Evolutionary conservation across 2,329 filamentous ascomycete genomes (phyloP), one percentile per base, ranked within the genome.

Genomic region (Beauveria caledonica): DNA sequence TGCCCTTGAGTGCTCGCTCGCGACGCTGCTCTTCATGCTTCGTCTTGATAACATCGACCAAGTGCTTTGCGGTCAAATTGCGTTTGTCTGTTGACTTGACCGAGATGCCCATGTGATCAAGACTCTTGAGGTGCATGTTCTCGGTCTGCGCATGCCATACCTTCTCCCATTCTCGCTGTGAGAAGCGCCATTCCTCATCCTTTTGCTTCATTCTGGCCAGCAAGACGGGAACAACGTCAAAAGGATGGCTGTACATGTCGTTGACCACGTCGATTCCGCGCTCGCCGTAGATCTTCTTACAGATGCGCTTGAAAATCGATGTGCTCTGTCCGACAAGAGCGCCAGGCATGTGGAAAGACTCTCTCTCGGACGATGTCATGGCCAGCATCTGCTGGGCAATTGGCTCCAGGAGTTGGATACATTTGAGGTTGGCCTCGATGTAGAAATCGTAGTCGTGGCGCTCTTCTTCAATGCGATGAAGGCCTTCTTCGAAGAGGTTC

Each of bases 401-500:
- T 0, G 94, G 94, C 71, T 97, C 93, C 45, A 99, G 84, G 5
- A 99, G 86, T 73, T 97, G 94, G 62, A 99, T 96, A 54, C 94
- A 97, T 66, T 96, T 92, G 63, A 89, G 85, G 69, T 94, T 96
- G 9, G 91, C 90, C 75, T 99, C 94, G 58, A 99, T 97, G 70
- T 97, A 94, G 76, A 95, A 96, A 73, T 99, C 94, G 68, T 99
- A 99, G 70, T 99, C 94, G 70, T 99, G 94, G 5, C 94, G 89
- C 72, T 99, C 94, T 74, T 99, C 94, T 74, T 99, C 94, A 63
- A 99, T 97, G 21, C 94, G 84, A 71, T 99, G 94, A 9, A 99
- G 84, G 36, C 89, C 89, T 73, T 99, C 94, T 72, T 99, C 94
- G 65, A 89, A 96, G 59, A 88, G 85, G 68, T 99, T 99, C 82